Evolutionary conservation across 306 rosid species (phyloP), one percentile per base, ranked within the genome.

Genomic region (Cicer bijugum): DNA sequence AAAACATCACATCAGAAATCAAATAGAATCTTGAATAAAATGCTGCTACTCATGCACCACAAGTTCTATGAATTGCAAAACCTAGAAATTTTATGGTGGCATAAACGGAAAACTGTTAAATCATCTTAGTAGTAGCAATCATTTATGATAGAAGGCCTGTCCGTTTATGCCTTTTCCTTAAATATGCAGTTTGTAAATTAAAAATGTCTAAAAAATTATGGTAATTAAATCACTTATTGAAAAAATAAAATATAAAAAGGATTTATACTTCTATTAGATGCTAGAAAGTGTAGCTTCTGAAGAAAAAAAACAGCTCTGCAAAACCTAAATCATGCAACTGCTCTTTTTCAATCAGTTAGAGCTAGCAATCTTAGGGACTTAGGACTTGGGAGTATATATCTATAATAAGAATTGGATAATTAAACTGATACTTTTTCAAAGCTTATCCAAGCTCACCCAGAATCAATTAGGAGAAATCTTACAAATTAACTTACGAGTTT

Each of bases 1-100:
- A 80, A 79, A 81, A 68, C 69, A 75, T 17, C 67, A 48, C 67
- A 73, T 82, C 82, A 86, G 72, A 72, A 46, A 75, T 80, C 76
- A 80, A 71, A 75, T 12, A 77, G 38, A 74, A 71, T 80, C 78
- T 71, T 37, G 60, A 78, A 10, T n/a, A 67, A 61, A 42, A 73
- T 76, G 56, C 35, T 76, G 50, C 42, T 17, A 62, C 12, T n/a
- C 46, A 59, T 17, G 65, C 76, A 79, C 61, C 16, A 47, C 56
- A 61, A 45, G 71, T 62, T 52, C 71, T 67, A 50, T 14, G 2
- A 71, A 56, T 44, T 37, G 33, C 69, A 51, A 42, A 72, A 45
- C 71, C 8, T 46, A 53, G 33, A 35, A 50, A 28, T 48, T 23
- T 48, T 47, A 75, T 40, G 35, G 52, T 35, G 28, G 38, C 51